Evolutionary conservation across 2,329 filamentous ascomycete genomes (phyloP).

Genomic region (Trichoderma oligosporum): DNA sequence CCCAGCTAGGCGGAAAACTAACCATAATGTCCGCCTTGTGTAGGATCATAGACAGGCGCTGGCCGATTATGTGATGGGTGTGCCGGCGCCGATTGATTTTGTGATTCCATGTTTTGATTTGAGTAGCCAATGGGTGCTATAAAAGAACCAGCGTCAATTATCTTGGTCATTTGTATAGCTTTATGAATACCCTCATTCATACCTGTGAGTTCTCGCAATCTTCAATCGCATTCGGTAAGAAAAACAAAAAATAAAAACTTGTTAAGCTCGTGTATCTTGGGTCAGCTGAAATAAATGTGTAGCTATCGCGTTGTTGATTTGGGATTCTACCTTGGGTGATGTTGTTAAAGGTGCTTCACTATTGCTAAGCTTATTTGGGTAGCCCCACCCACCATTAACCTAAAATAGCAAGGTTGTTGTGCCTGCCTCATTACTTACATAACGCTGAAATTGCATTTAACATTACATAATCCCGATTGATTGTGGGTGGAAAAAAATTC

Average conservation of each 20-base stretch:
- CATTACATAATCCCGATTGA: not conserved
- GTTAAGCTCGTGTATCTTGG: not conserved
- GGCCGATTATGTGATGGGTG: slow-evolving; percentile 56
- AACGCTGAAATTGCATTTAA: not conserved
- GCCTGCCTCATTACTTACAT: not conserved
- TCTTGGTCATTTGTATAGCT: not conserved
- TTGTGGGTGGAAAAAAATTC: slow-evolving; percentile 7
- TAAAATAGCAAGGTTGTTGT: not conserved
- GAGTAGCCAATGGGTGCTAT: not conserved
- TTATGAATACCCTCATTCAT: not conserved
- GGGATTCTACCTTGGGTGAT: slow-evolving; percentile 5
- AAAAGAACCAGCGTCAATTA: not conserved
- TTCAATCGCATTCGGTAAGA: not conserved
- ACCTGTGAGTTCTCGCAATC: not conserved
- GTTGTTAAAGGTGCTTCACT: slow-evolving; percentile 14
- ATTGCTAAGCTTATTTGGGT: not conserved
- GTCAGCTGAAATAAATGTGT: not conserved
- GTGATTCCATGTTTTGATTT: slow-evolving; percentile 36
- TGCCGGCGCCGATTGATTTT: slow-evolving; percentile 47
- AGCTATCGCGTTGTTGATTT: slow-evolving; percentile 13
- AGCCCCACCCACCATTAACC: not conserved
- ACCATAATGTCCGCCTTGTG: slow-evolving; percentile 76
- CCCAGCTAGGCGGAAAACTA: slow-evolving; percentile 29
- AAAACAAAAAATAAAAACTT: not conserved
- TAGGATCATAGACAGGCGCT: slow-evolving; percentile 67